Evolutionary conservation across 83 land plant species (phyloP), one percentile per base, ranked within the genome.

Genomic region (Thuja plicata): DNA sequence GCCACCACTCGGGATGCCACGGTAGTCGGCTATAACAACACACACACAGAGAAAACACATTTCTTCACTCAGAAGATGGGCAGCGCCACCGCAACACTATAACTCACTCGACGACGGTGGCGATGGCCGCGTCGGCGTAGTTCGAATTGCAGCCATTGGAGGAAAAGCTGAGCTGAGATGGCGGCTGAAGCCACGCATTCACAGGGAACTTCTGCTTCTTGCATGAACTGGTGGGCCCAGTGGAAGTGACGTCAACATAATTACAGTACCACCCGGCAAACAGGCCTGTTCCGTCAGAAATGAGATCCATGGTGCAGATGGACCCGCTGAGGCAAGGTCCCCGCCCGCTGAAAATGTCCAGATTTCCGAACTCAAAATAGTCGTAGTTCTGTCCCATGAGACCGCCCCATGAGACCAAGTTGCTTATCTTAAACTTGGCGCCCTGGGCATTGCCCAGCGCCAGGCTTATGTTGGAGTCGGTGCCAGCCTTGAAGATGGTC

Each of bases 321-420:
- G 91, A 89, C 1, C 88, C 90, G 46, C 27, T n/a, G 30, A 94
- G 73, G 88, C 95, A 94, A 50, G 77, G 48, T 0, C 90, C 94
- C 19, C 92, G 88, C 8, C 95, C 92, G 88, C 94, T 94, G 89
- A 94, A 94, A 84, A 94, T 94, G 88, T 94, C 94, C 35, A 94
- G 89, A 46, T 92, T 92, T 30, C 94, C 94, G 50, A 91, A 89
- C 89, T 94, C 92, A 89, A 85, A 94, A 89, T 94, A 94, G 91
- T 94, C 89, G 87, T 91, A 85, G 38, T 88, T 91, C 0, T 91
- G 88, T 1, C 77, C 90, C 95, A 94, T 94, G 35, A 94, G 84
- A 60, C 94, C 94, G 74, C 95, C 94, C 95, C 95, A 94, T 4
- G 89, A 21, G 89, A 89, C 95, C 77, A 94, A 89, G 46, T 88